Base-by-base conservation (phyloP, 2,329 filamentous ascomycete genomes). In the Botrytis deweyae region DNA sequence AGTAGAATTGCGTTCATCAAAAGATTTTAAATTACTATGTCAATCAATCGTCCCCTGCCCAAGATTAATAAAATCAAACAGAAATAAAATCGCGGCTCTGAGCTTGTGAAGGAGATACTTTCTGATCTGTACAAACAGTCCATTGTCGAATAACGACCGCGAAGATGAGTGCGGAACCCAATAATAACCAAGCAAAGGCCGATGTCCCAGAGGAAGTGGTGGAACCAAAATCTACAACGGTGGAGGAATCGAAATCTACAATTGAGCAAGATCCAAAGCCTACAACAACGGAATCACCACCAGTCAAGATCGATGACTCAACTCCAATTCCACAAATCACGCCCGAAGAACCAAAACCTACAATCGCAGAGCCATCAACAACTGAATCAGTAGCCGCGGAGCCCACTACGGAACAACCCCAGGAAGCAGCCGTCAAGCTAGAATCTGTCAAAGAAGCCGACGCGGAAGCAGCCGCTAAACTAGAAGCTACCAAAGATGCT, bases 401-500 rank as follows among this genome's bases (percentile, higher is more conserved):
- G 42, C 22, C 46, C 40, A 55, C 59, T 38, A 52, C 40, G 29
- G 33, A 64, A 46, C 22, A 16, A 25, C n/a, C 29, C 38, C 49
- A 52, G 20, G 49, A 67, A 52, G 46, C 70, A 44, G 70, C 52
- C 52, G 61, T 33, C 38, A 29, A 72, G 36, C 36, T 67, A 52
- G 64, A 67, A 52, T 40, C 70, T n/a, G 40, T 66, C 20, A 46
- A 40, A 25, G 70, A 71, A 49, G 29, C 61, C 29, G 70, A 52
- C 40, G 61, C 61, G 46, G 70, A 72, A 65, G 46, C 70, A 38
- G 38, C 70, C 55, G 42, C 52, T n/a, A 69, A 42, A 73, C 64
- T 38, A 46, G 64, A 52, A 33, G 38, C 71, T 46, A 62, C 71
- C 36, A 62, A 73, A 62, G 64, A 69, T 49, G 55, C n/a, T 10